Evolutionary conservation across 495 filamentous ascomycete genomes (phyloP).

Genomic region (Penicillium salamii): DNA sequence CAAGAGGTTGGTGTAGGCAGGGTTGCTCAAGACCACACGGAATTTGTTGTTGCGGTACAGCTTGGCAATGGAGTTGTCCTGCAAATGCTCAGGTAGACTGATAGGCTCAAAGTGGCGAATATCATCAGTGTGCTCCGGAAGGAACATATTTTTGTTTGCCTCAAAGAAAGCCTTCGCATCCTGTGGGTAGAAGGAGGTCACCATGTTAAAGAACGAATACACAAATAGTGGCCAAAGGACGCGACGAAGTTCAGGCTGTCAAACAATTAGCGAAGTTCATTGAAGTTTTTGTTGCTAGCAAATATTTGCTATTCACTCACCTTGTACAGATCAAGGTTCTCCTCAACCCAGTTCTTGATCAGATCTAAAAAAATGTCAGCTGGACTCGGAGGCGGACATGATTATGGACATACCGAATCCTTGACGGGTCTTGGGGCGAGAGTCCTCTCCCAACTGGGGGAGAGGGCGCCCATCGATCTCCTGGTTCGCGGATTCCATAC

Average conservation of each 20-base stretch:
- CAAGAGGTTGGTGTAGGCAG: conserved; percentile 73
- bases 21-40: conserved; percentile 76
- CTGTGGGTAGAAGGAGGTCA: conserved; percentile 65
- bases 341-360: conserved; percentile 78
- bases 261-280: too few relatives aligned
- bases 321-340: conserved; percentile 91
- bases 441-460: conserved; percentile 60
- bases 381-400: background rate
- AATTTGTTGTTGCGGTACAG: conserved; percentile 84
- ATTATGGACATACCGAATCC: conserved; percentile 58
- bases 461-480: conserved; percentile 75
- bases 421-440: conserved; percentile 69
- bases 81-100: conserved; percentile 71
- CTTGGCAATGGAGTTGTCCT: conserved; percentile 66
- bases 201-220: conserved; percentile 82
- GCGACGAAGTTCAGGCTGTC: conserved; percentile 78
- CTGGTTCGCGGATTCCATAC: conserved; percentile 80
- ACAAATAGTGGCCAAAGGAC: conserved; percentile 91
- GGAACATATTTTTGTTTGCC: conserved; percentile 64
- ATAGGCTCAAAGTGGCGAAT: conserved; percentile 65
- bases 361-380: conserved; percentile 47
- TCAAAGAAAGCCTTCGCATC: conserved; percentile 72
- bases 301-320: too few relatives aligned
- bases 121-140: conserved; percentile 72
- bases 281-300: too few relatives aligned